Evolutionary conservation across 2,329 filamentous ascomycete species (phyloP).

Genomic region (Furcasterigmium sp.): DNA sequence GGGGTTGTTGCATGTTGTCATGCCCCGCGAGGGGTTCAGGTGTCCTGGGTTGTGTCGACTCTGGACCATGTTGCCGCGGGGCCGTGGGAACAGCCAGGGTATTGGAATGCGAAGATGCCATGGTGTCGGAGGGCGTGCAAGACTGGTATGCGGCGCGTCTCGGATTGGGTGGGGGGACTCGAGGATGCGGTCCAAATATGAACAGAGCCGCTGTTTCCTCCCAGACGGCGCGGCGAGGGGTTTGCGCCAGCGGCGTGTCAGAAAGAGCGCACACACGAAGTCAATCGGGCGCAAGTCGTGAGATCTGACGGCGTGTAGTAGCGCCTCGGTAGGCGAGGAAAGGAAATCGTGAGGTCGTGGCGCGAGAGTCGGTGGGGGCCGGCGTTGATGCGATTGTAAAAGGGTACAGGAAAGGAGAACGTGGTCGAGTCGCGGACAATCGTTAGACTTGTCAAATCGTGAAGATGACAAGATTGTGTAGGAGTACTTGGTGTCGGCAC

Average conservation of each 20-base stretch:
- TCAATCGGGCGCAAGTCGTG: no score
- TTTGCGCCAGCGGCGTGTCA: no score
- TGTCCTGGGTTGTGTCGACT: slow-evolving; percentile 38
- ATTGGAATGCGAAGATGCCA: slow-evolving; percentile 41
- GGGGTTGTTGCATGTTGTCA: slow-evolving; percentile 28
- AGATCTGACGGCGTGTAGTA: no score
- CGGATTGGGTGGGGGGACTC: slow-evolving; percentile 1
- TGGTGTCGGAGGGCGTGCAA: slow-evolving; percentile 17
- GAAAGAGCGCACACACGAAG: no score
- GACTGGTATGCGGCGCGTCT: slow-evolving; percentile 14
- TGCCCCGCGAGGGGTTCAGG: slow-evolving; percentile 42
- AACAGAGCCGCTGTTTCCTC: no score
- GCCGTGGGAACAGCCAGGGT: slow-evolving; percentile 38
- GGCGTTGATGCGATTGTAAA: not conserved
- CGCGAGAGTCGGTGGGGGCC: not conserved
- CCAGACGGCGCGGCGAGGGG: no score
- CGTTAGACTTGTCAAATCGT: not conserved
- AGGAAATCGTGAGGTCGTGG: not conserved
- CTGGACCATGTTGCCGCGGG: slow-evolving; percentile 27
- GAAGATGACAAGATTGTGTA: not conserved
- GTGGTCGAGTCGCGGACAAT: not conserved
- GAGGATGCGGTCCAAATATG: not conserved
- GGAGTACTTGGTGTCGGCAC: not conserved
- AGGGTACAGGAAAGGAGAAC: not conserved
- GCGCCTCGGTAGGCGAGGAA: not conserved